phyloP scores from a whole-genome alignment of 1,284 basidiomycete genomes.

The Moesziomyces parantarcticus region DNA sequence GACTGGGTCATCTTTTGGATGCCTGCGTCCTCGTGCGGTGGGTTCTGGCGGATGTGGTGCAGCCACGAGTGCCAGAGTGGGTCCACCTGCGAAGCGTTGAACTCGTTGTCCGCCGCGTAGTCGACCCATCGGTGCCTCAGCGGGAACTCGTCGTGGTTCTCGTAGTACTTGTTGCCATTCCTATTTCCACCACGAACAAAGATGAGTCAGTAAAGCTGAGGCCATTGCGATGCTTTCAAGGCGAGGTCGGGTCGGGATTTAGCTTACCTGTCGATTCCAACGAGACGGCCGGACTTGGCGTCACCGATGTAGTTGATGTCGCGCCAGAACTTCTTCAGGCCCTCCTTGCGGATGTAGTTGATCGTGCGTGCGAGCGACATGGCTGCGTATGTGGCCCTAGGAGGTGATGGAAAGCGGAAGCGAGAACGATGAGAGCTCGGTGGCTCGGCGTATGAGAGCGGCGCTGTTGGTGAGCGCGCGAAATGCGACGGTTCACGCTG shows the following conservation, averaged over 20 bases:
- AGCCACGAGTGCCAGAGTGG: conserved; percentile 66
- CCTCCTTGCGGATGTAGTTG: conserved; percentile 60
- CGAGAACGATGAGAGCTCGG: not conserved
- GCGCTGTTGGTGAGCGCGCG: conserved; percentile 2
- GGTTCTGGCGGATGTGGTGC: conserved; percentile 56
- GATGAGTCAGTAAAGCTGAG: not conserved
- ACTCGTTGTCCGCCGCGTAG: conserved; percentile 58
- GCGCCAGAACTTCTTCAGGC: conserved; percentile 61
- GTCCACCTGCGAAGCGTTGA: conserved; percentile 62
- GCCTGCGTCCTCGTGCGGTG: conserved; percentile 54
- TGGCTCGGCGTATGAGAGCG: too few relatives aligned
- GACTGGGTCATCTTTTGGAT: conserved; percentile 48
- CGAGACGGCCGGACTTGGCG: conserved; percentile 64
- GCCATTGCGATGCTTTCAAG: not conserved
- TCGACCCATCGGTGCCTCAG: conserved; percentile 66
- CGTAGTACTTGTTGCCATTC: conserved; percentile 67
- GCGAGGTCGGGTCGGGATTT: not conserved
- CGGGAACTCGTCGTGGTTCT: conserved; percentile 62
- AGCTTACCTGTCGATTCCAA: conserved; percentile 61
- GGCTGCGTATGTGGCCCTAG: not conserved
- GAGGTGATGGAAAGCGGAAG: not conserved
- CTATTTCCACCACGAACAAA: conserved; percentile 10
- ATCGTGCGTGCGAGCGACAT: conserved; percentile 66
- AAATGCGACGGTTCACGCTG: conserved; percentile 19
- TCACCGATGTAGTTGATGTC: conserved; percentile 66